These are phyloP conservation scores for Apiosordaria backusii DNA, from an alignment of 495 filamentous ascomycete species.

Conservation along the genomic window DNA sequence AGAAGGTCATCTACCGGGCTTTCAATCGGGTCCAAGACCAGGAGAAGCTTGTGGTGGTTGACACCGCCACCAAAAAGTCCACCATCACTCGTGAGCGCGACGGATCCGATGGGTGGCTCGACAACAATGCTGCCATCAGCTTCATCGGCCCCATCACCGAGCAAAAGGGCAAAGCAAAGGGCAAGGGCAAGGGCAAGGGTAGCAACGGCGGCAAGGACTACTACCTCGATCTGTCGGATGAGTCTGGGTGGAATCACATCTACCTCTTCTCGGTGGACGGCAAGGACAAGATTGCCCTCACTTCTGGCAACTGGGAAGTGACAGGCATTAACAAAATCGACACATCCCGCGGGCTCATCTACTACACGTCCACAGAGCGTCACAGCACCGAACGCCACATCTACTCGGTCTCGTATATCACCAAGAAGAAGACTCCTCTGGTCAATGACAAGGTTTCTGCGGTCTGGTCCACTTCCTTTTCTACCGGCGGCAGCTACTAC, in stretches of 20 bases:
- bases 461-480: constrained; percentile 54
- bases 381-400: constrained; percentile 55
- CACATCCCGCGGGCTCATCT: constrained; percentile 43
- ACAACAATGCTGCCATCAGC: constrained; percentile 48
- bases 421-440: constrained; percentile 45
- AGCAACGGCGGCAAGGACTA: constrained; percentile 28
- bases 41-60: constrained; percentile 51
- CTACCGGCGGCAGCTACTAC: constrained; percentile 49
- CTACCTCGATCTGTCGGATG: constrained; percentile 56
- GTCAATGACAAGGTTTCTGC: constrained; percentile 48
- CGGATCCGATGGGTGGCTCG: constrained; percentile 55
- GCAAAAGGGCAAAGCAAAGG: constrained; percentile 12
- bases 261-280: constrained; percentile 53
- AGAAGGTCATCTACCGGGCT: constrained; percentile 50
- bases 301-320: constrained; percentile 56
- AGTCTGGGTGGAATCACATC: constrained; percentile 53
- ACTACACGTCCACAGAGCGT: constrained; percentile 54
- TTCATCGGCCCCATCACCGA: constrained; percentile 38
- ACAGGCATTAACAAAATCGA: constrained; percentile 49
- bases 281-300: constrained; percentile 44
- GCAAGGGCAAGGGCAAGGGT: constrained; percentile 16
- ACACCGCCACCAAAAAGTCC: constrained; percentile 35
- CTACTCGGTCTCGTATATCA: constrained; percentile 49
- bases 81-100: constrained; percentile 49
- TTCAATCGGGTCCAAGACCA: constrained; percentile 57